Evolutionary conservation across 2,329 filamentous ascomycete species (phyloP).

Genomic region (Helotiales sp.): DNA sequence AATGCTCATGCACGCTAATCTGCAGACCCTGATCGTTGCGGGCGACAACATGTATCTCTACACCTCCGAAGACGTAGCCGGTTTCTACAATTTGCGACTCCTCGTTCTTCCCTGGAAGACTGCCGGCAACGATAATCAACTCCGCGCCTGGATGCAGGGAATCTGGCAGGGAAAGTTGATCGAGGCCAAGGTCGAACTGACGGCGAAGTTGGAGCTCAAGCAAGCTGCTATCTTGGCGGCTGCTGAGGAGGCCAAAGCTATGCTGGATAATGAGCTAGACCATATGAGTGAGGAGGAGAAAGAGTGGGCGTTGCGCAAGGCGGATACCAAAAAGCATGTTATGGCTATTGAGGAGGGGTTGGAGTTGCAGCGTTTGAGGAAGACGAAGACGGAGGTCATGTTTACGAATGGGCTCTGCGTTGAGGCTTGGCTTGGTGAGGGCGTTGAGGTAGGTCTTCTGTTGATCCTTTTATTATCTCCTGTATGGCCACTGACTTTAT

Average conservation of each 20-base stretch:
- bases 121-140: slow-evolving; percentile 3
- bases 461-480: too few species aligned
- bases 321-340: neutral
- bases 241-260: neutral
- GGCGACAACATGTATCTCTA: slow-evolving; percentile 15
- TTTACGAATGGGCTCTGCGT: slow-evolving; percentile 7
- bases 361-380: slow-evolving; percentile 8
- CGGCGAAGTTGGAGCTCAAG: neutral
- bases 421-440: slow-evolving; percentile 14
- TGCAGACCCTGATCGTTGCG: slow-evolving; percentile 10
- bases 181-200: slow-evolving; percentile 3
- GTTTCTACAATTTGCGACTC: slow-evolving; percentile 14
- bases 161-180: slow-evolving; percentile 6
- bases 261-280: neutral
- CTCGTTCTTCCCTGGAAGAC: slow-evolving; percentile 2
- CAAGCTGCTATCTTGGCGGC: slow-evolving; percentile 1
- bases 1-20: slow-evolving; percentile 11
- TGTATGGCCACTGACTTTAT: neutral
- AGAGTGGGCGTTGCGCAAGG: neutral
- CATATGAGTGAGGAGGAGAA: neutral
- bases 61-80: slow-evolving; percentile 11
- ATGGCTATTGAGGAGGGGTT: neutral
- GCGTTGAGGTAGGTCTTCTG: neutral
- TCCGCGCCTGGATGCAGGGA: slow-evolving; percentile 1
- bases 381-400: slow-evolving; percentile 11